These are phyloP conservation scores for Aristolochia fimbriata DNA, from an alignment of 164 flowering plant species.

Conservation along the genomic window DNA sequence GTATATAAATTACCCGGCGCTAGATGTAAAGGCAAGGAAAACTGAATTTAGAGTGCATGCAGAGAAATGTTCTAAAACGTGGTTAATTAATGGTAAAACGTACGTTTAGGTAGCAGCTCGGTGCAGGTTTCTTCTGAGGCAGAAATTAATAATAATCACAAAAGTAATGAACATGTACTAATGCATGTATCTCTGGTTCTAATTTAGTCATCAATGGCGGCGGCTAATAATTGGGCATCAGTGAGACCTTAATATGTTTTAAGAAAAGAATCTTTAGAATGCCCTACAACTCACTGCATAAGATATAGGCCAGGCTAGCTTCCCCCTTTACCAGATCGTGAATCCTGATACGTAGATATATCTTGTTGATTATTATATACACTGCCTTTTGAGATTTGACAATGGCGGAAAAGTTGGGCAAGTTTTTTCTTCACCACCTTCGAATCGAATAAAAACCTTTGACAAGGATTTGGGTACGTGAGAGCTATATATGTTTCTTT, in stretches of 20 bases:
- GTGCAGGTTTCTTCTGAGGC: too few species aligned
- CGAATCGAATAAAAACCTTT: conserved; percentile 9
- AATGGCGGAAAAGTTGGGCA: conserved; percentile 5
- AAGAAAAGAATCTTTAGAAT: conserved; percentile 5
- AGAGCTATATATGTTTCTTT: background rate
- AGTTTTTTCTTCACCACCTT: conserved; percentile 1
- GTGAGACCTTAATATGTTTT: background rate
- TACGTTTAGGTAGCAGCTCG: too few species aligned
- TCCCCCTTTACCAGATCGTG: background rate
- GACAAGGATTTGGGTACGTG: conserved; percentile 5
- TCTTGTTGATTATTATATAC: conserved; percentile 3
- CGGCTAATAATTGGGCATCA: conserved; percentile 1
- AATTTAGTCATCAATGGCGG: too few species aligned
- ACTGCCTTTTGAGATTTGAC: conserved; percentile 2
- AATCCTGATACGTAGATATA: background rate
- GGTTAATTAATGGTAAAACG: too few species aligned
- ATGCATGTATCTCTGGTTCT: too few species aligned
- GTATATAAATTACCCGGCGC: too few species aligned
- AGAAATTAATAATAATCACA: too few species aligned
- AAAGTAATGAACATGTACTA: too few species aligned
- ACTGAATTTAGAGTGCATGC: too few species aligned
- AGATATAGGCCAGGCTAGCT: background rate
- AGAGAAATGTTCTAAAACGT: too few species aligned
- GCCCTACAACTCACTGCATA: conserved; percentile 5
- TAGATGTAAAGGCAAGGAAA: too few species aligned